phyloP scores from a whole-genome alignment of 1,139 yeast genomes.

The Saccharomyces hybrid region DNA sequence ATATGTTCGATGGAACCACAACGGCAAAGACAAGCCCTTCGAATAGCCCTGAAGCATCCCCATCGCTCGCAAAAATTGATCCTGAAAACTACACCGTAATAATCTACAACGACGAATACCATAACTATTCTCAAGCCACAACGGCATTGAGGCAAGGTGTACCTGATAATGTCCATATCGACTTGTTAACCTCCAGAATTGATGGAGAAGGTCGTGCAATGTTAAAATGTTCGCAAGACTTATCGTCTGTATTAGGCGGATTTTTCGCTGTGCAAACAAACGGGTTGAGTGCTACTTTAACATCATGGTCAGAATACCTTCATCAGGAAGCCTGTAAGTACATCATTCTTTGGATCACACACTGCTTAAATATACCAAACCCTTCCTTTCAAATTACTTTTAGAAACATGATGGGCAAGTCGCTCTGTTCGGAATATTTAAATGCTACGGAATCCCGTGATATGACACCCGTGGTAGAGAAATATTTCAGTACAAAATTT shows the following conservation, averaged over 20 bases:
- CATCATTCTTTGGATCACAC: slow-evolving; percentile 45
- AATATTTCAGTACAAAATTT: slow-evolving; percentile 18
- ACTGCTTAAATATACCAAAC: slow-evolving; percentile 35
- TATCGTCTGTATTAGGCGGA: slow-evolving; percentile 28
- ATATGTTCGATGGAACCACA: slow-evolving; percentile 28
- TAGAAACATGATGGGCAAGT: slow-evolving; percentile 32
- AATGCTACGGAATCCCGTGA: slow-evolving; percentile 12
- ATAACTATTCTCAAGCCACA: slow-evolving; percentile 41
- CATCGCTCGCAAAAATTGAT: slow-evolving; percentile 3
- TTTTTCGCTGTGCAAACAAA: slow-evolving; percentile 37
- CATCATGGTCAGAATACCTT: slow-evolving; percentile 40
- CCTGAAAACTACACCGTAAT: slow-evolving; percentile 39
- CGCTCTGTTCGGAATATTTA: slow-evolving; percentile 20
- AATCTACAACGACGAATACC: slow-evolving; percentile 71
- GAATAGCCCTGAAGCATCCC: slow-evolving; percentile 2
- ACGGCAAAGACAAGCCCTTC: slow-evolving; percentile 13
- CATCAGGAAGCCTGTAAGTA: slow-evolving; percentile 41
- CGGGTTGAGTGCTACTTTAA: slow-evolving; percentile 50
- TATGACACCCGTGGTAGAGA: slow-evolving; percentile 17
- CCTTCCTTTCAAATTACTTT: slow-evolving; percentile 30
- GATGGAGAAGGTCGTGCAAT: slow-evolving; percentile 35
- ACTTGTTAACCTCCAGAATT: slow-evolving; percentile 29
- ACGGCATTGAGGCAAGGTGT: slow-evolving; percentile 32
- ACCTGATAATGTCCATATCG: slow-evolving; percentile 29
- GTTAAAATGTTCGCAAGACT: slow-evolving; percentile 23